Evolutionary conservation across 179 eudicot species (phyloP), one percentile per base, ranked within the genome.

Genomic region (Nepenthes alata): DNA sequence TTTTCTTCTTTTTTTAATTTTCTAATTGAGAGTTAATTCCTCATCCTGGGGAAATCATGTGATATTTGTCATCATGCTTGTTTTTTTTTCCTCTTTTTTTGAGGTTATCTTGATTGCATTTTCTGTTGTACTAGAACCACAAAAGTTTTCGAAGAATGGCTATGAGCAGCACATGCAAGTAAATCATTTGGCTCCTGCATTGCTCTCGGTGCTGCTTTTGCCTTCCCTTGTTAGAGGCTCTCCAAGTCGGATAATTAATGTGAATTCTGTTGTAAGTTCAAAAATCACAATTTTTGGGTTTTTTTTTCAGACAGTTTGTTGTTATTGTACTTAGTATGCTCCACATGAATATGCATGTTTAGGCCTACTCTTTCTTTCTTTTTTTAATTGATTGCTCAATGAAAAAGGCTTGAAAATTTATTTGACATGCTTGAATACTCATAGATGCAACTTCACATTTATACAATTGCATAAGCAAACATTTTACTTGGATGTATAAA

Each of bases 131-230:
- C 59, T 67, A 91, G 97, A 88, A 79, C 89, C 91, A 47, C 98
- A 91, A 67, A 91, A 81, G 67, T 79, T 91, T 62, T 88, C 96
- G 6, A 81, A 75, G 63, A 91, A 91, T 60, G 95, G 85, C 11
- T 74, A 84, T 64, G 96, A 91, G 80, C 85, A 78, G 65, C 98
- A 91, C 74, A 76, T 89, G 91, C 98, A 91, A 89, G 98, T 88
- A 69, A 91, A 91, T 72, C 98, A 91, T 76, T 77, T 91, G 38
- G 90, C 98, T 56, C 94, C 98, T 47, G 98, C 98, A 63, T 67
- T 91, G 73, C 83, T 91, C 36, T 83, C 90, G 7, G 35, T 91
- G 66, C 72, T 91, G 72, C 89, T 91, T 68, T 77, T 91, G 79
- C 98, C 98, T 11, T 91, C 98, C 48, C 83, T 91, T 37, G 70